Evolutionary conservation across 2,329 filamentous ascomycete genomes (phyloP), one percentile per base, ranked within the genome.

Genomic region (Trichoderma atrobrunneum): DNA sequence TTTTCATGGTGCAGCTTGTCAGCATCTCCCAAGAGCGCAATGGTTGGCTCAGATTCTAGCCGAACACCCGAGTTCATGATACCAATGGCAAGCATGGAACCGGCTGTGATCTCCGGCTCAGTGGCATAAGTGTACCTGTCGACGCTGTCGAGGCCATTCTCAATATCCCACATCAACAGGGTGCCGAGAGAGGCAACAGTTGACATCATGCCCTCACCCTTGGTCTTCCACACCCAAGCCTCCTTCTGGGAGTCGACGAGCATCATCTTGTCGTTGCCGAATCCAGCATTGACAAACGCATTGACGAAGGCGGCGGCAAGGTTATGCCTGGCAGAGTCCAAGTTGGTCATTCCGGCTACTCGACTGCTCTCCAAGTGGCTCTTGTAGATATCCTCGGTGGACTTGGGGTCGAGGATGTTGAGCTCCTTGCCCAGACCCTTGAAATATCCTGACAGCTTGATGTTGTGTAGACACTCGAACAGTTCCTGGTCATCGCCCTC

Each of bases 161-260:
- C 95, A 26, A 97, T 91, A 79, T 99, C 95, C 93, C 96, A 97
- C 78, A 97, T 89, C 80, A 97, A 86, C 21, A 99, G 87, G 78
- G 96, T 95, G 79, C 96, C 96, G 76, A 98, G 84, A 0, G 96
- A 98, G 5, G 97, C 97, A 51, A 97, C 93, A 0, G 95, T 98
- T 1, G 96, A 98, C 83, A 97, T 88, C 94, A 97, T 97, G 75
- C 96, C 96, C 78, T 98, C 95, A 56, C 97, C 94, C 84, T 99
- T 99, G 24, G 97, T 98, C 86, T 98, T 99, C 94, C 94, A 99
- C 5, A 99, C 93, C 95, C 96, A 99, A 74, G 92, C 93, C 77
- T 92, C 91, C 85, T 97, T 97, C 74, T 94, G 91, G 72, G 93
- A 91, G 24, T 96, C 92, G 56, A 94, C 91, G 72, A 98, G 86